Evolutionary conservation across 805 yeast species (phyloP), one percentile per base, ranked within the genome.

Genomic region (Ogataea ganodermae): DNA sequence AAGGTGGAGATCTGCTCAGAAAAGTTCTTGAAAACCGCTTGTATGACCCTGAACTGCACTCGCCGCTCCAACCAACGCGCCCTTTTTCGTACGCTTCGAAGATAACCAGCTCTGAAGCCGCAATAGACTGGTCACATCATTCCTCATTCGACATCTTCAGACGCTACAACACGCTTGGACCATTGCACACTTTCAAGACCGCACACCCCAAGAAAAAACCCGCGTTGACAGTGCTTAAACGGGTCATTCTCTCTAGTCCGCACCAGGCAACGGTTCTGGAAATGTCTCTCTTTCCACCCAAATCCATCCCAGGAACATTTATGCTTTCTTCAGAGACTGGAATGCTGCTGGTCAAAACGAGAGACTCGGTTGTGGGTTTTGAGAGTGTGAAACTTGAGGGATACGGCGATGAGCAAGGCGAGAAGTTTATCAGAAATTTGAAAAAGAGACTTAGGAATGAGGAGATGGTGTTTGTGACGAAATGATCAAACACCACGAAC

Each of bases 1-100:
- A 70, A 2, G 97, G 97, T 1, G 89, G 89, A 0, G 63, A 73
- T 0, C 63, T 86, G 16, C 68, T 92, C 10, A 64, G 62, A 0
- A 50, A 73, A 0, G 79, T 79, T 0, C 51, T 90, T 0, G 54
- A 56, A 1, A 48, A 69, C 1, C 59, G 66, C 1, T 33, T 65
- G 6, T 74, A 58, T 46, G 58, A 65, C 40, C 49, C 58, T 1
- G 35, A 22, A 0, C 7, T 22, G 13, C 53, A 53, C 38, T 27
- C 30, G 18, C 42, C 61, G 1, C 5, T 68, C 2, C 16, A 38
- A 2, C 61, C 72, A 1, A 35, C 46, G 4, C 65, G 67, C 43
- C 53, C 67, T 37, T 74, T 57, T 49, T 78, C 86, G 0, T 71
- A 79, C 47, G 94, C 96, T 0, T 66, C 76, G 1, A 85, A 81